Base-by-base conservation (phyloP, 2,329 filamentous ascomycete genomes). In the Exophiala sp. region DNA sequence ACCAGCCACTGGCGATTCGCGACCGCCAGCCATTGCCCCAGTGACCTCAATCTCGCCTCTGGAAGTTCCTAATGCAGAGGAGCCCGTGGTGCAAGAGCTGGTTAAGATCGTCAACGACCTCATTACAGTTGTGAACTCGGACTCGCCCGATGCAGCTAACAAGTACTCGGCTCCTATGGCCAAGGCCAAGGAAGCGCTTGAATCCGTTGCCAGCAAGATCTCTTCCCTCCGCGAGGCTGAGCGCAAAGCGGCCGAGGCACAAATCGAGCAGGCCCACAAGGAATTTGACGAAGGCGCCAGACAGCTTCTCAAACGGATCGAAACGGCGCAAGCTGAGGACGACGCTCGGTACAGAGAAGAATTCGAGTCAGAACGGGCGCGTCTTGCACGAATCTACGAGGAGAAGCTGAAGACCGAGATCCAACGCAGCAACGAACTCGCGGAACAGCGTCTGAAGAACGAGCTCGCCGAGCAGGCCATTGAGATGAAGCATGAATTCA, bases 61-160 rank as follows among this genome's bases (percentile, higher is more conserved):
- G 51, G 78, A 78, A 43, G 79, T 94, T 19, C 77, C 80, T 46
- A 80, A 88, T 62, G 88, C 86, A 46, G 81, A 83, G 52, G 91
- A 97, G 66, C 86, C 88, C 22, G 79, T 95, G 29, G 86, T 97
- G 18, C 89, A 96, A 69, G 88, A 97, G 63, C 76, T 98, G 4
- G 88, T 95, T 52, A 91, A 88, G 72, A 91, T 95, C 72, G 78
- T 98, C 62, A 98, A 98, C 71, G 88, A 95, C 68, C 85, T 98
- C 62, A 95, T 98, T 65, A 83, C 87, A 7, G 88, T 94, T 40
- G 83, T 96, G 66, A 95, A 96, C 68, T 86, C 86, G 50, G 91
- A 95, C 66, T 81, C 87, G 50, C 38, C 53, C 3, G 58, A 60
- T 21, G 51, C 53, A 8, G 80, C 84, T 56, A 78, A 78, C 60